Evolutionary conservation across 2,329 filamentous ascomycete genomes (phyloP), one percentile per base, ranked within the genome.

Genomic region (Herpotrichia juniperi): DNA sequence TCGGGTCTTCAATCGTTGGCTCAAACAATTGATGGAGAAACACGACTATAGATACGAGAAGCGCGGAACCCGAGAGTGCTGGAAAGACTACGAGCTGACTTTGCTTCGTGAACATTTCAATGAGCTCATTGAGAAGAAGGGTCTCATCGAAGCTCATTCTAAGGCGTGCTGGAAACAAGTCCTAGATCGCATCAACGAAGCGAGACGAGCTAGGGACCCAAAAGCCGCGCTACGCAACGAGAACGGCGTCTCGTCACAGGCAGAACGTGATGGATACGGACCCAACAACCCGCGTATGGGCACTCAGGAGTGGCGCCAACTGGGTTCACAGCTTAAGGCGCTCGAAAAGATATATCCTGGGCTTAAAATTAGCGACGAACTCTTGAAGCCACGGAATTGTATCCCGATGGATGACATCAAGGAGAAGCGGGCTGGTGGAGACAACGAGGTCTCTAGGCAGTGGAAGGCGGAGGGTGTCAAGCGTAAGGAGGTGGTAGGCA

Each of bases 301-400:
- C 4, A 48, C 44, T 30, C 34, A 47, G 11, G 49, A 51, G 34
- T 47, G 34, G 49, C 43, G 44, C 16, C 40, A 42, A 17, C 14
- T 47, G 11, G 49, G 42, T 14, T 26, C 25, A 22, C 5, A 28
- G 14, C 12, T 51, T 5, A 12, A 1, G 8, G n/a, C 21, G 26
- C 17, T 48, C 24, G 19, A 25, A n/a, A 28, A 28, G 22, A 10
- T 22, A 2, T 11, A 45, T 39, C 40, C 48, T 3, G 30, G 12
- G 14, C 8, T 42, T 16, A 11, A 4, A 2, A 34, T 51, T 30
- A 22, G 28, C 9, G 28, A 43, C 7, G n/a, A 24, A 5, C 19
- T 47, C 19, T 35, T 47, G 6, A 42, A 35, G 19, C 44, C 49
- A 2, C 34, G 25, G 25, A 39, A 39, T 32, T 11, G 24, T 22